Evolutionary conservation across 805 yeast genomes (phyloP).

Genomic region (Cyberlindnera maritima): DNA sequence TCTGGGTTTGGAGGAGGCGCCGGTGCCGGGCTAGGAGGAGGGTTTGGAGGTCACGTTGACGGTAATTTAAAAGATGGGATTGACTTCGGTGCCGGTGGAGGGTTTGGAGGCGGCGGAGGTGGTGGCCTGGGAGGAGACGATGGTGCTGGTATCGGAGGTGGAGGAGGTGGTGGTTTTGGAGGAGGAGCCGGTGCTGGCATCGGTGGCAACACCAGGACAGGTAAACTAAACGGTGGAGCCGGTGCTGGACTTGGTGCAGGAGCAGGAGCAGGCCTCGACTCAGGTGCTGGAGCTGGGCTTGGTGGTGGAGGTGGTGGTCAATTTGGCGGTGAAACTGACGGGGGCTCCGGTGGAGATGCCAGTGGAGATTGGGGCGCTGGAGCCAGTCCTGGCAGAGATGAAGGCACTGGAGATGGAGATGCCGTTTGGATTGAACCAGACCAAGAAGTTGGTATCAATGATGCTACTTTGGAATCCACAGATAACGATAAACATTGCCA

Average conservation of each 20-base stretch:
- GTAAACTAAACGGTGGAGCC: background rate
- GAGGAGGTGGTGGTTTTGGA: background rate
- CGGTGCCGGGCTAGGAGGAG: background rate
- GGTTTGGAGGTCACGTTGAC: background rate
- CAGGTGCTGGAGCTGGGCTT: background rate
- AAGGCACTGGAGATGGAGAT: background rate
- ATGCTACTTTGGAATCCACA: background rate
- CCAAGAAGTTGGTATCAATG: background rate
- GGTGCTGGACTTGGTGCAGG: background rate
- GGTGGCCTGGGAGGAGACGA: background rate
- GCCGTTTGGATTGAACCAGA: slow-evolving; percentile 1
- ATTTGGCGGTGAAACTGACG: background rate
- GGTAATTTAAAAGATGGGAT: background rate
- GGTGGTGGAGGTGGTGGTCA: background rate
- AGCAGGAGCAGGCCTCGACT: background rate
- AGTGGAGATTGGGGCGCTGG: background rate
- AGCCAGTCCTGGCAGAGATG: background rate
- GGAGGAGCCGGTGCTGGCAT: background rate
- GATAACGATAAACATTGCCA: background rate
- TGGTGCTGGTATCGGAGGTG: background rate
- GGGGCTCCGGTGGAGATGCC: background rate
- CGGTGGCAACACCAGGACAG: background rate
- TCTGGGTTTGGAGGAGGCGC: background rate
- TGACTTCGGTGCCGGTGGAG: background rate
- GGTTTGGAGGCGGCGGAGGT: slow-evolving; percentile 1